A percentile compares a stretch with the other conserved stretches of the same genome.
Conservation (phyloP, 257 asterid species). For the Verbascum thapsus region DNA sequence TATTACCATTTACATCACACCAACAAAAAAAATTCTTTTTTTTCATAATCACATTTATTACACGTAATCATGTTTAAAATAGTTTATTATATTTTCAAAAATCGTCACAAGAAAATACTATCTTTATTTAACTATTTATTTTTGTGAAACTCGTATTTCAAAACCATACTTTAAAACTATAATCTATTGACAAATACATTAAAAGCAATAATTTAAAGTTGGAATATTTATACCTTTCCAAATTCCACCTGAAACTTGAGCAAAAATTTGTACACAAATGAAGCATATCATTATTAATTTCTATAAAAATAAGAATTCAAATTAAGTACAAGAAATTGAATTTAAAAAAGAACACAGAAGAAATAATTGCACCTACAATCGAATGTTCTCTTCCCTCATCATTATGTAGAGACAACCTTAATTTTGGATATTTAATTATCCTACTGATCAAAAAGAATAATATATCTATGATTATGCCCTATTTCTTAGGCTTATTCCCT, state of each 20-base stretch:
- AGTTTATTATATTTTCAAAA: too few relatives aligned
- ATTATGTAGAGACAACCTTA: conserved; percentile 21
- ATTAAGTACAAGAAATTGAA: not conserved
- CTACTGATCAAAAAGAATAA: conserved; percentile 16
- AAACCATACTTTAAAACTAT: too few relatives aligned
- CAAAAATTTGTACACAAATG: too few relatives aligned
- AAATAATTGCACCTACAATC: conserved; percentile 6
- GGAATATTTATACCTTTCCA: too few relatives aligned
- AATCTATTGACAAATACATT: too few relatives aligned
- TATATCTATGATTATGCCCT: conserved; percentile 30
- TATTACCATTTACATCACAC: not conserved
- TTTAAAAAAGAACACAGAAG: not conserved
- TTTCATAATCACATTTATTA: not conserved
- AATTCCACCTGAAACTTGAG: too few relatives aligned
- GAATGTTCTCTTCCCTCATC: conserved; percentile 3
- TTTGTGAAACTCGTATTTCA: too few relatives aligned
- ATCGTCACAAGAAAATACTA: too few relatives aligned
- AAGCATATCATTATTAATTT: too few relatives aligned
- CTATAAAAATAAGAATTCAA: too few relatives aligned
- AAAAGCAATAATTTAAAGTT: too few relatives aligned
- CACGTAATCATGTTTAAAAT: not conserved
- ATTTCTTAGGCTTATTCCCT: conserved; percentile 26
- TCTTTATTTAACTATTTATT: too few relatives aligned
- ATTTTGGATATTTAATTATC: conserved; percentile 14
- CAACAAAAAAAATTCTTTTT: not conserved